phyloP scores from a whole-genome alignment of 1,139 yeast genomes.

The Protomyces gravidus region DNA sequence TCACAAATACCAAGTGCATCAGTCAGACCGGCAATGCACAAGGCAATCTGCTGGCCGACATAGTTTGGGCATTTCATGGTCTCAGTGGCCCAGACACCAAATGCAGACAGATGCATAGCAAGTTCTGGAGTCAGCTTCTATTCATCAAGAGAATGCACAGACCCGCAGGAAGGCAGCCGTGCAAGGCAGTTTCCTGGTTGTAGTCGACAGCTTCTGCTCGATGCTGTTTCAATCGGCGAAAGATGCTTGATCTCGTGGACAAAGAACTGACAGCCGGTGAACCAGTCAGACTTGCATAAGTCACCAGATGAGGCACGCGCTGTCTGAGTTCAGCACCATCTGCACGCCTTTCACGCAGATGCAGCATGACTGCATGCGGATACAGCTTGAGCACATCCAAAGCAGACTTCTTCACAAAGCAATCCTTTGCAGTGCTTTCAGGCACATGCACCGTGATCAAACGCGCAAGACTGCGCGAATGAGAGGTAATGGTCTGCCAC shows the following conservation, averaged over 20 bases:
- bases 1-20: slow-evolving; percentile 21
- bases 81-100: background rate
- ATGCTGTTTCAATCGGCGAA: background rate
- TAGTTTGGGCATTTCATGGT: background rate
- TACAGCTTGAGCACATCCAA: slow-evolving; percentile 30
- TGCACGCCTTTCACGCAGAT: slow-evolving; percentile 32
- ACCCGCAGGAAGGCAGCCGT: background rate
- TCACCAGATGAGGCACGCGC: slow-evolving; percentile 30
- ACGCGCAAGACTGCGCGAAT: slow-evolving; percentile 30
- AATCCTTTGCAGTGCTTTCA: slow-evolving; percentile 15
- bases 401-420: slow-evolving; percentile 25
- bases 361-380: slow-evolving; percentile 32
- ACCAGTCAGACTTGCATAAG: background rate
- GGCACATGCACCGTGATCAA: slow-evolving; percentile 29
- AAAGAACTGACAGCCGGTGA: background rate
- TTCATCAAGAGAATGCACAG: background rate
- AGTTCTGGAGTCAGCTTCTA: background rate
- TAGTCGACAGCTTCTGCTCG: background rate
- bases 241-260: background rate
- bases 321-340: background rate
- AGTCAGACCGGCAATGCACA: background rate
- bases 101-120: background rate
- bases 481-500: slow-evolving; percentile 30
- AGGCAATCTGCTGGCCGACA: background rate
- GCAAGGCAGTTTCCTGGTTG: background rate